Percentiles rank a stretch among this genome's conserved stretches.
These are phyloP conservation scores for Astrothelium macrocarpum DNA, from an alignment of 495 filamentous ascomycete species.

Conservation along the genomic window DNA sequence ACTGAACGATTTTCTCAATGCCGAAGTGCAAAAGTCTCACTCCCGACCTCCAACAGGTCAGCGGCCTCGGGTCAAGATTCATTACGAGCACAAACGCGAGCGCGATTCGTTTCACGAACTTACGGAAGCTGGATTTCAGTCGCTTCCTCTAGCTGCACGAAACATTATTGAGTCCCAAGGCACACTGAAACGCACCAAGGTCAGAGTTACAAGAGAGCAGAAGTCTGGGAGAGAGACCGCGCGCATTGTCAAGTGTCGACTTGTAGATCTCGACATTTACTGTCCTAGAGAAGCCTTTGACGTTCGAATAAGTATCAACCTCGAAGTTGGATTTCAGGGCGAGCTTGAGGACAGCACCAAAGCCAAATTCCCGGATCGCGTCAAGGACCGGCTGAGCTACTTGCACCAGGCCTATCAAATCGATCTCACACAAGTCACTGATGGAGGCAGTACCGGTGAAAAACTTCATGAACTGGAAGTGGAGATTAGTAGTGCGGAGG, in stretches of 20 bases:
- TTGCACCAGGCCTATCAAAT: slow-evolving; percentile 73
- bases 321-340: slow-evolving; percentile 62
- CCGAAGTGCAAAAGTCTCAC: slow-evolving; percentile 42
- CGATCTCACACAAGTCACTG: slow-evolving; percentile 78
- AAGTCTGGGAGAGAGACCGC: slow-evolving; percentile 61
- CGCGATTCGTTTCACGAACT: slow-evolving; percentile 75
- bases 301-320: slow-evolving; percentile 78
- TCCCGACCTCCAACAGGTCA: slow-evolving; percentile 18
- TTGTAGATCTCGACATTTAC: slow-evolving; percentile 75
- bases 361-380: slow-evolving; percentile 46
- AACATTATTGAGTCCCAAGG: slow-evolving; percentile 38
- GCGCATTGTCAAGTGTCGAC: slow-evolving; percentile 77
- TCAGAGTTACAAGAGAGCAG: slow-evolving; percentile 72
- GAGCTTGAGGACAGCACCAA: slow-evolving; percentile 23
- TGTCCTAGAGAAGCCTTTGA: slow-evolving; percentile 65
- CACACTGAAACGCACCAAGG: slow-evolving; percentile 38
- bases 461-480: slow-evolving; percentile 88
- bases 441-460: slow-evolving; percentile 37
- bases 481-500: slow-evolving; percentile 57
- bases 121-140: slow-evolving; percentile 40
- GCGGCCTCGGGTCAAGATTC: slow-evolving; percentile 52
- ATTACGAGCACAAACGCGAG: slow-evolving; percentile 72
- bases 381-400: slow-evolving; percentile 85
- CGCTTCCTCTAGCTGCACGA: slow-evolving; percentile 37
- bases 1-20: slow-evolving; percentile 74